Evolutionary conservation across 192 early-diverging fungal genomes (phyloP).

Genomic region (Coemansia reversa): DNA sequence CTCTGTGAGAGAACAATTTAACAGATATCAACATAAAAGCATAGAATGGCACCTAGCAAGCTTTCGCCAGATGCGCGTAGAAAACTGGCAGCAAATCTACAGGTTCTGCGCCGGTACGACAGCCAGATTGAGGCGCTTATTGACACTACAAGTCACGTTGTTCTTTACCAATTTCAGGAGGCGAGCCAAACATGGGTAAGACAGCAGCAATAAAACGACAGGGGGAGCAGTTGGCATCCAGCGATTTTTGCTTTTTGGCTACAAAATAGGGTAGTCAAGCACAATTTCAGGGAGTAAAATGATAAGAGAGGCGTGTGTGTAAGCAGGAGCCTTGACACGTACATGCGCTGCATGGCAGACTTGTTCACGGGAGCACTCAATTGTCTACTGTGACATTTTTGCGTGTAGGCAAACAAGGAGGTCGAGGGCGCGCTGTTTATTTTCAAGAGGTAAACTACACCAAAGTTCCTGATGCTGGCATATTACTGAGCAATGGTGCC

Average conservation of each 20-base stretch:
- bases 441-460: constrained; percentile 61
- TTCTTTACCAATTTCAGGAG: constrained; percentile 85
- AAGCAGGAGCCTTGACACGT: too few relatives aligned
- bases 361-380: too few relatives aligned
- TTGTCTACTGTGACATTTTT: not conserved
- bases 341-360: too few relatives aligned
- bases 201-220: not conserved
- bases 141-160: constrained; percentile 82
- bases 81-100: constrained; percentile 66
- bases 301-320: not conserved
- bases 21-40: not conserved
- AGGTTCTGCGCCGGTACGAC: constrained; percentile 82
- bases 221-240: not conserved
- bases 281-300: too few relatives aligned
- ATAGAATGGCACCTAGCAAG: constrained; percentile 46
- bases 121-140: constrained; percentile 71
- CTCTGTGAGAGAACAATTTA: not conserved
- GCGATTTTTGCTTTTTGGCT: not conserved
- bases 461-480: too few relatives aligned
- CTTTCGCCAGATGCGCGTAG: constrained; percentile 44
- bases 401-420: constrained; percentile 74
- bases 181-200: constrained; percentile 74
- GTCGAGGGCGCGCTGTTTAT: constrained; percentile 93
- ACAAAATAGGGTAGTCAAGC: too few relatives aligned
- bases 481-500: too few relatives aligned